Percentiles rank a stretch among this genome's conserved stretches.
These are phyloP conservation scores for Talaromyces sp. DNA, from an alignment of 2,329 filamentous ascomycete genomes.

Conservation along the genomic window DNA sequence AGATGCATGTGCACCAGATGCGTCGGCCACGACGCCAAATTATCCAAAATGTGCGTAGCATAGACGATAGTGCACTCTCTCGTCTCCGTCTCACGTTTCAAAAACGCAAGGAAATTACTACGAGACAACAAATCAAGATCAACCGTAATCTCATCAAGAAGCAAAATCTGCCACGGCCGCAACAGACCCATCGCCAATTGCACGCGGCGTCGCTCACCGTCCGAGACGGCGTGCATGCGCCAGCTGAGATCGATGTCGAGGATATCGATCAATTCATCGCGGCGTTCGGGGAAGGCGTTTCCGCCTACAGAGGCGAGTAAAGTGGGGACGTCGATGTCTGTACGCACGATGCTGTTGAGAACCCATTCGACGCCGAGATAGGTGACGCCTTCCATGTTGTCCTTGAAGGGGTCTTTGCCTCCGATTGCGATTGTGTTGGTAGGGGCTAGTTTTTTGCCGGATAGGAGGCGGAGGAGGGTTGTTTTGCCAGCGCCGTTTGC, in stretches of 20 bases:
- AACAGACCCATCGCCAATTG: slow-evolving; percentile 95
- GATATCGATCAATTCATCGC: slow-evolving; percentile 82
- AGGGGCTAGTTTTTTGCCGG: slow-evolving; percentile 90
- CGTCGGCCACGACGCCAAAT: slow-evolving; percentile 89
- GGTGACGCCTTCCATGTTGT: slow-evolving; percentile 86
- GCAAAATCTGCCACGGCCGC: slow-evolving; percentile 83
- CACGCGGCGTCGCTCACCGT: slow-evolving; percentile 86
- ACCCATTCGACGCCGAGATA: slow-evolving; percentile 99
- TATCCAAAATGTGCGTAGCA: slow-evolving; percentile 95
- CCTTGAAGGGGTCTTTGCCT: slow-evolving; percentile 87
- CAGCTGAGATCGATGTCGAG: slow-evolving; percentile 88
- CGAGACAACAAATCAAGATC: slow-evolving; percentile 87
- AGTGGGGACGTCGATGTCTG: slow-evolving; percentile 87
- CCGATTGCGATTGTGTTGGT: slow-evolving; percentile 70
- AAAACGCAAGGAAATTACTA: slow-evolving; percentile 78
- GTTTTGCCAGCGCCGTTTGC: slow-evolving; percentile 97
- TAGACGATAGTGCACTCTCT: slow-evolving; percentile 91
- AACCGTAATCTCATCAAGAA: slow-evolving; percentile 96
- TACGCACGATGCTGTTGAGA: slow-evolving; percentile 91
- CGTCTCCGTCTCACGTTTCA: slow-evolving; percentile 80
- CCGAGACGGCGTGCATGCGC: slow-evolving; percentile 94
- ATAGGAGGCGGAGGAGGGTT: slow-evolving; percentile 88
- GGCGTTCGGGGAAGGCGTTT: slow-evolving; percentile 73
- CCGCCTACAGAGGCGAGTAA: slow-evolving; percentile 84
- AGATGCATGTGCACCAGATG: slow-evolving; percentile 95